Conservation (phyloP, 2,329 filamentous ascomycete genomes). For the Pleoardoris graminearum region DNA sequence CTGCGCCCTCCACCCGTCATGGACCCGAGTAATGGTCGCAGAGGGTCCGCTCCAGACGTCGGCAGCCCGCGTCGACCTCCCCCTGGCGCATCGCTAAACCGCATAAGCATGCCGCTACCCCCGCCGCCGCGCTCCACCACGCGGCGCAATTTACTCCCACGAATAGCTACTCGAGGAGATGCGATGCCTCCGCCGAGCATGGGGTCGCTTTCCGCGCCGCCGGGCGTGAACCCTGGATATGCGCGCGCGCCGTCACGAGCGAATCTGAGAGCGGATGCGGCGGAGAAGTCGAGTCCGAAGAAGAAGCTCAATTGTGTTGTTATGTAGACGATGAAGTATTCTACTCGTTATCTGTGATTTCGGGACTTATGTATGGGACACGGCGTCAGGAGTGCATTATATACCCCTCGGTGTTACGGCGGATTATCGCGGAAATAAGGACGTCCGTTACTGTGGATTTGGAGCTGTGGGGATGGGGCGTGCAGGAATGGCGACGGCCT, state of each 20-base stretch:
- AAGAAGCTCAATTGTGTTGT: conserved; percentile 14
- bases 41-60: conserved; percentile 31
- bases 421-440: too few species aligned
- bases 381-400: conserved; percentile 17
- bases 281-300: conserved; percentile 11
- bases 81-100: conserved; percentile 9
- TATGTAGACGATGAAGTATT: conserved; percentile 12
- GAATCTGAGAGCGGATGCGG: background rate
- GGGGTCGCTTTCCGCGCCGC: conserved; percentile 16
- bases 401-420: conserved; percentile 16
- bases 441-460: too few species aligned
- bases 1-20: conserved; percentile 26
- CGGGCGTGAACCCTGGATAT: conserved; percentile 6
- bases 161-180: conserved; percentile 6
- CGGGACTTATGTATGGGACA: background rate
- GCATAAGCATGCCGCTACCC: conserved; percentile 15
- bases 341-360: background rate
- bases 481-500: background rate
- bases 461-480: background rate
- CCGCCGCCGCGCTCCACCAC: background rate
- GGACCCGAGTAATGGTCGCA: conserved; percentile 18
- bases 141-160: conserved; percentile 11
- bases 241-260: background rate
- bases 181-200: background rate
- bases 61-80: conserved; percentile 18